Conservation (phyloP, 140 eudicot species). For the Oenanthe javanica region DNA sequence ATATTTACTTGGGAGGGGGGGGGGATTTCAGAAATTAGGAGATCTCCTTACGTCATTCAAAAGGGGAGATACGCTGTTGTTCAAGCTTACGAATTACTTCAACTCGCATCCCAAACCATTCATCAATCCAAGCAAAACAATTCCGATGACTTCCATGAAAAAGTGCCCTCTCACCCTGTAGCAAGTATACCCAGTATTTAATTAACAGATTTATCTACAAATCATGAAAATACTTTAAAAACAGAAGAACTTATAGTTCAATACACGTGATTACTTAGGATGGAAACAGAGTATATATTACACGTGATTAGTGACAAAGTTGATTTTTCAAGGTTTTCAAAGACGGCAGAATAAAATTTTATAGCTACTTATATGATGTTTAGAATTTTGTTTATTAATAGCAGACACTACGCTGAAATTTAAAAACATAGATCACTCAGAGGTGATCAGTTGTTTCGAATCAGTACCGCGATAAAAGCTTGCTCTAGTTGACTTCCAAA, state of each 20-base stretch:
- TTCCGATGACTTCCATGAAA: constrained; percentile 68
- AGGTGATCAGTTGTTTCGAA: constrained; percentile 1
- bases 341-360: background rate
- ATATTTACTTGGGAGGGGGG: too few relatives aligned
- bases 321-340: background rate
- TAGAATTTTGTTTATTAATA: too few relatives aligned
- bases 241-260: background rate
- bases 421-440: background rate
- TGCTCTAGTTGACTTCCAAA: constrained; percentile 63
- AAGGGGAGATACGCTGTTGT: constrained; percentile 34
- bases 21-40: background rate
- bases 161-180: constrained; percentile 74
- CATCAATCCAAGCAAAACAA: constrained; percentile 70
- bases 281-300: background rate
- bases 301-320: background rate
- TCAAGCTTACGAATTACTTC: constrained; percentile 51
- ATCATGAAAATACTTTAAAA: background rate
- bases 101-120: constrained; percentile 55
- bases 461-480: constrained; percentile 51
- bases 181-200: background rate
- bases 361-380: background rate
- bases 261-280: background rate
- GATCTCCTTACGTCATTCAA: constrained; percentile 32
- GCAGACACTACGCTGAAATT: background rate
- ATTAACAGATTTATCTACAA: background rate